A percentile compares a stretch with the other conserved stretches of the same genome.
Conservation (phyloP, 1,139 yeast species). For the Geotrichum histeridarum region DNA sequence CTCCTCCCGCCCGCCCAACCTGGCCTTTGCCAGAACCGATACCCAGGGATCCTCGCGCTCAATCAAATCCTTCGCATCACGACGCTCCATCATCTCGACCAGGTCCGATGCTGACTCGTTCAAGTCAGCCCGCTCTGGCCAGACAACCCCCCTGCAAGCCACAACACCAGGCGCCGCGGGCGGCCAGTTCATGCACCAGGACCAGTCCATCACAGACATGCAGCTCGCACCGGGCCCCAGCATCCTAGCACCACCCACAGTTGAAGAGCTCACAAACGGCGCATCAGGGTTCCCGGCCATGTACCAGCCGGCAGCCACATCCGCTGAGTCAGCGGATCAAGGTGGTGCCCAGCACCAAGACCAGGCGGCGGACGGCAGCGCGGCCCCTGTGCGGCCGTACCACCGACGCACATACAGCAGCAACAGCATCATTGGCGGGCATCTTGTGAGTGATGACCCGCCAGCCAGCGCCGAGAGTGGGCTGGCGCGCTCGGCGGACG, state of each 20-base stretch:
- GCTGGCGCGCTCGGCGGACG: background rate
- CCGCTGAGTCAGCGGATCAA: background rate
- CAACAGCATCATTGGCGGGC: constrained; percentile 15
- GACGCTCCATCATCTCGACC: constrained; percentile 22
- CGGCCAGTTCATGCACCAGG: background rate
- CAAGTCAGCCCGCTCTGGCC: constrained; percentile 23
- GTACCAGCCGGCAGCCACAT: background rate
- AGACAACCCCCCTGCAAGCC: background rate
- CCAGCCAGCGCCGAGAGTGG: background rate
- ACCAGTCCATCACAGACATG: background rate
- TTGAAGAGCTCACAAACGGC: background rate
- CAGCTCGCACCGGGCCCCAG: constrained; percentile 20
- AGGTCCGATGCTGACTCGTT: constrained; percentile 28
- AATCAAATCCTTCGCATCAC: constrained; percentile 34
- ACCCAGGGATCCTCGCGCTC: constrained; percentile 41
- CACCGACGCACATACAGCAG: constrained; percentile 17
- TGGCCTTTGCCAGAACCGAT: constrained; percentile 38
- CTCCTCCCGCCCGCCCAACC: constrained; percentile 30
- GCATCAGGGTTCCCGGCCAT: background rate
- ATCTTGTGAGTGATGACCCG: constrained; percentile 8
- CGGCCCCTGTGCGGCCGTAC: constrained; percentile 8
- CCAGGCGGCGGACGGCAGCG: too few species aligned
- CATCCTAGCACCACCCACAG: constrained; percentile 15
- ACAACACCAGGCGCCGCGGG: background rate
- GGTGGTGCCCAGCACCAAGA: background rate